phyloP scores from a whole-genome alignment of 768 basidiomycete genomes.

The Lentinula detonsa region DNA sequence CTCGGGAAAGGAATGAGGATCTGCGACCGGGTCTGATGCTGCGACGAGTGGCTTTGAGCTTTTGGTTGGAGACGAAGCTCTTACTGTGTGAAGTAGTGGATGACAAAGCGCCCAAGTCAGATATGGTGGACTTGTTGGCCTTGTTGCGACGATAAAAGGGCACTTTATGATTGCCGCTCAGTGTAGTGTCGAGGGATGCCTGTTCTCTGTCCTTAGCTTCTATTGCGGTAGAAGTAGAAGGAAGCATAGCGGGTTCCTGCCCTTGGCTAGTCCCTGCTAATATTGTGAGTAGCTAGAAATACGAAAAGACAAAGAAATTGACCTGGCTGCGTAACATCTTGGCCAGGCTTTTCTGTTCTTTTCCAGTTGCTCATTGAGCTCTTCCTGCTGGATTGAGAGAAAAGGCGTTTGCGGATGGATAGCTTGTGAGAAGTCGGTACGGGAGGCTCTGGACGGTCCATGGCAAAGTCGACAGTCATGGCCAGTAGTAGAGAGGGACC shows the following conservation, averaged over 20 bases:
- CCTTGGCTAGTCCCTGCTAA: background rate
- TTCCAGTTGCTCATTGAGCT: background rate
- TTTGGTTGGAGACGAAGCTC: conserved; percentile 24
- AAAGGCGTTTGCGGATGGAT: conserved; percentile 27
- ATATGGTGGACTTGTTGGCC: conserved; percentile 27
- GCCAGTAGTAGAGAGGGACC: background rate
- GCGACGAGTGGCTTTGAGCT: conserved; percentile 1
- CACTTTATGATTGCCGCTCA: conserved; percentile 24
- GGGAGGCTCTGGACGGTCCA: conserved; percentile 7
- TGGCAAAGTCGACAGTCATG: conserved; percentile 5
- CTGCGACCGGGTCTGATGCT: conserved; percentile 11
- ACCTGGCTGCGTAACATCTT: conserved; percentile 13
- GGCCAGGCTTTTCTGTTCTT: conserved; percentile 9
- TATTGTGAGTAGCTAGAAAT: background rate
- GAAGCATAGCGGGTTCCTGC: conserved; percentile 9
- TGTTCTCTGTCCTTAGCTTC: conserved; percentile 30
- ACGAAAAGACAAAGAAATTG: background rate
- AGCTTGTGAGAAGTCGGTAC: conserved; percentile 14
- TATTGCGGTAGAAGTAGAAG: conserved; percentile 14
- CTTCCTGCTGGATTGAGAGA: conserved; percentile 19
- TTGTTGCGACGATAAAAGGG: conserved; percentile 39
- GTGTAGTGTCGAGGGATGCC: conserved; percentile 32
- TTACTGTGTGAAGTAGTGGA: conserved; percentile 19
- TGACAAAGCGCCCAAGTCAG: conserved; percentile 24
- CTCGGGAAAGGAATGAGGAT: conserved; percentile 25